Conservation (phyloP, 2,329 filamentous ascomycete genomes). For the Trichoderma sp. region DNA sequence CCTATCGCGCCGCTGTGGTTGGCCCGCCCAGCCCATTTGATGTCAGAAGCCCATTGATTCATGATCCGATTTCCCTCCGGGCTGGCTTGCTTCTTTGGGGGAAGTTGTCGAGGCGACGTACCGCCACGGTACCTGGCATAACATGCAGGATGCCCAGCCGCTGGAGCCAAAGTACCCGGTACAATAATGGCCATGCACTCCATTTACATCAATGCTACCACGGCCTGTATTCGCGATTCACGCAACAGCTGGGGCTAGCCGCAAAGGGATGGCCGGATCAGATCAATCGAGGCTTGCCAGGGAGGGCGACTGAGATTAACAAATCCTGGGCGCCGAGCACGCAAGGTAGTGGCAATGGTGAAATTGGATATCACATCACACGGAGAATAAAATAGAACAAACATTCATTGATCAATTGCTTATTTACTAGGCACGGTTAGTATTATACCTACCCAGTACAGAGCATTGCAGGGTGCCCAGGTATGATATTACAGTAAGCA, state of each 20-base stretch:
- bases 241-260: not conserved
- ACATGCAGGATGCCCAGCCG: not conserved
- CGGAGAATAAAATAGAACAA: not conserved
- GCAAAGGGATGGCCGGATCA: constrained; percentile 10
- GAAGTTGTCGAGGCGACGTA: not conserved
- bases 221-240: not conserved
- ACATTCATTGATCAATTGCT: not conserved
- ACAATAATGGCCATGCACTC: not conserved
- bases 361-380: not conserved
- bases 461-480: not conserved
- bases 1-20: not conserved
- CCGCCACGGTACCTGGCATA: constrained; percentile 18
- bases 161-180: not conserved
- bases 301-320: not conserved
- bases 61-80: not conserved
- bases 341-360: not conserved
- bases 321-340: not conserved
- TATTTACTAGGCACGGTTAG: not conserved
- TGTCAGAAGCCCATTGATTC: constrained; percentile 7
- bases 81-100: not conserved
- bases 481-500: not conserved
- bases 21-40: not conserved
- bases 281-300: constrained; percentile 1
- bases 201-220: not conserved
- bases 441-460: not conserved